These are phyloP conservation scores for Arabis hirsuta DNA, from an alignment of 345 rosid species.

Conservation along the genomic window DNA sequence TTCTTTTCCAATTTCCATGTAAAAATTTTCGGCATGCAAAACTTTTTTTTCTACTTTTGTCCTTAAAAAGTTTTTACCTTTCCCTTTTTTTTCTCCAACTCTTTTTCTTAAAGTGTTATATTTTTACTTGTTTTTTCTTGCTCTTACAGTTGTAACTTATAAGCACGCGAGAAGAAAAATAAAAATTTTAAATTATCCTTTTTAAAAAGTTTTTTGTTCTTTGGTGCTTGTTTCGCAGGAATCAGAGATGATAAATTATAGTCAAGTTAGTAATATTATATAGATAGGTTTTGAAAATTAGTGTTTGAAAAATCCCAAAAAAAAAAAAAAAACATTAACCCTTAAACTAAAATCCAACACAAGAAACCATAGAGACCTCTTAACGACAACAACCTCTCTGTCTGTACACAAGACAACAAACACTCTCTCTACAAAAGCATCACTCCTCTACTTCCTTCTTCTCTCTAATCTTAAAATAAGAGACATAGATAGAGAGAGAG, in stretches of 20 bases:
- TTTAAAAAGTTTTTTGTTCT: constrained; percentile 13
- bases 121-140: constrained; percentile 41
- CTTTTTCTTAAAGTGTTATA: constrained; percentile 37
- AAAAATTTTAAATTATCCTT: constrained; percentile 33
- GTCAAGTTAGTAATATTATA: constrained; percentile 15
- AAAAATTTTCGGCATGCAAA: constrained; percentile 35
- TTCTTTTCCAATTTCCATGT: constrained; percentile 14
- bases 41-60: constrained; percentile 10
- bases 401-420: constrained; percentile 47
- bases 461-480: constrained; percentile 27
- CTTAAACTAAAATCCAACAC: constrained; percentile 39
- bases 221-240: constrained; percentile 55
- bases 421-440: constrained; percentile 46
- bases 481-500: constrained; percentile 20
- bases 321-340: not conserved
- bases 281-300: constrained; percentile 8
- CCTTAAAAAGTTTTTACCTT: constrained; percentile 34
- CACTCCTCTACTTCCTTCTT: constrained; percentile 34
- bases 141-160: constrained; percentile 7
- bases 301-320: constrained; percentile 6
- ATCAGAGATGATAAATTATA: constrained; percentile 35
- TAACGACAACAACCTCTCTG: constrained; percentile 46
- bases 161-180: constrained; percentile 52
- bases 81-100: constrained; percentile 29
- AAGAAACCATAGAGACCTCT: constrained; percentile 36